Evolutionary conservation across 1,139 yeast species (phyloP).

Genomic region (Arxiozyma telluris): DNA sequence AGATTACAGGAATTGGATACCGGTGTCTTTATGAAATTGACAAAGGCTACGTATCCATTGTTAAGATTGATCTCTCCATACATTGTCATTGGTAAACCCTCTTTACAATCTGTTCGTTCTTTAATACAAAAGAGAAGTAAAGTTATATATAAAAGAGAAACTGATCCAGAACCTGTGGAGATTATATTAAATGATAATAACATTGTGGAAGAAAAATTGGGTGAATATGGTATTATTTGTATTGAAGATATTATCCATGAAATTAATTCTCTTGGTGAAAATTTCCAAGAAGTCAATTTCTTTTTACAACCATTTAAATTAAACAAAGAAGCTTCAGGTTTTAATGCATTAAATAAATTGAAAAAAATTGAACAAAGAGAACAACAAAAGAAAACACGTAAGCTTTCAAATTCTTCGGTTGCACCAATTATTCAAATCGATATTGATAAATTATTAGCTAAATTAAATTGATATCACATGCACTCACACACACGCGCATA

Average conservation of each 20-base stretch:
- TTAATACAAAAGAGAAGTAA: conserved; percentile 69
- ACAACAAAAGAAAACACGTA: conserved; percentile 35
- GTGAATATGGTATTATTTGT: conserved; percentile 63
- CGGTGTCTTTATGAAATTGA: conserved; percentile 63
- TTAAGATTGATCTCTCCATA: conserved; percentile 63
- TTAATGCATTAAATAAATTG: conserved; percentile 42
- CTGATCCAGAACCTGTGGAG: conserved; percentile 32
- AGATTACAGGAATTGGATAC: conserved; percentile 52
- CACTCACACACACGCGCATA: neutral
- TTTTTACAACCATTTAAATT: conserved; percentile 65
- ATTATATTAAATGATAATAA: conserved; percentile 61
- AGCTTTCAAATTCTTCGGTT: conserved; percentile 50
- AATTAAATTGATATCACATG: conserved; percentile 38
- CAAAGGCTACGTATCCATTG: conserved; percentile 47
- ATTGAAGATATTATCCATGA: conserved; percentile 73
- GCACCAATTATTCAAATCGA: conserved; percentile 61
- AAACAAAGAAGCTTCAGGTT: conserved; percentile 62
- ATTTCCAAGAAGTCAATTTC: conserved; percentile 48
- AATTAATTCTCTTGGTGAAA: conserved; percentile 50
- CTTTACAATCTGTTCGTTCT: conserved; percentile 59
- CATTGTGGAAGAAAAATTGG: conserved; percentile 62
- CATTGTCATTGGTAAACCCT: conserved; percentile 64
- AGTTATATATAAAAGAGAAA: conserved; percentile 34
- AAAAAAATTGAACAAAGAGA: conserved; percentile 33
- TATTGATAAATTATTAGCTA: conserved; percentile 56